Base-by-base conservation (phyloP, 768 basidiomycete genomes). In the Mycena leptocephala region DNA sequence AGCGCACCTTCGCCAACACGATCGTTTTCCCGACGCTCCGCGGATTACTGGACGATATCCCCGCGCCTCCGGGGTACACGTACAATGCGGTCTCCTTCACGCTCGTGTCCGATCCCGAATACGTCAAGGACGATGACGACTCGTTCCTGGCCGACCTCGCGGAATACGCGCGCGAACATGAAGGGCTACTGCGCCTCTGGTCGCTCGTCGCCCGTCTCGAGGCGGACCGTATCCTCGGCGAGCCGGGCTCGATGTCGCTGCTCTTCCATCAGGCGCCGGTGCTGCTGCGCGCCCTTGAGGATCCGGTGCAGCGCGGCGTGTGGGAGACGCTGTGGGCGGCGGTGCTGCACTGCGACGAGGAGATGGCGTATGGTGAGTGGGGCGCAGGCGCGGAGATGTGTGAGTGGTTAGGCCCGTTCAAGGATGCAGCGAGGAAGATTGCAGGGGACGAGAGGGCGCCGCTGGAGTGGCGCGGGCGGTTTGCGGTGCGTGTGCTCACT, bases 271-370 rank as follows among this genome's bases (percentile, higher is more conserved):
- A 48, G 66, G 69, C 39, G 13, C 46, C 61, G 26, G 20, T 58
- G 26, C 65, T 76, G 20, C 62, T 78, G 39, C 43, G 55, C 9
- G 76, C 69, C 7, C 73, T 75, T 46, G 76, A 74, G 24, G 58
- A 74, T 5, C 73, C 76, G 20, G 22, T 43, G 35, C 62, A 70
- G 55, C 76, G 73, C 22, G 68, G 43, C 5, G 63, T 65, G 30
- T 78, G 73, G 72, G 76, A 74, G 63, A 78, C 73, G 28, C 37
- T 78, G 33, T 78, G 76, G 76, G 76, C 61, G 10, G 67, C 73
- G 28, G 64, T 75, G 37, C 26, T 48, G 30, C 24, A 20, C 13
- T 46, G 68, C 41, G 67, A 67, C 11, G 64, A 58, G 14, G 72
- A 64, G 22, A 74, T 70, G 76, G 62, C 51, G 10, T 51, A 58